Evolutionary conservation across 2,329 filamentous ascomycete species (phyloP).

Genomic region (Macrophomina tecta): DNA sequence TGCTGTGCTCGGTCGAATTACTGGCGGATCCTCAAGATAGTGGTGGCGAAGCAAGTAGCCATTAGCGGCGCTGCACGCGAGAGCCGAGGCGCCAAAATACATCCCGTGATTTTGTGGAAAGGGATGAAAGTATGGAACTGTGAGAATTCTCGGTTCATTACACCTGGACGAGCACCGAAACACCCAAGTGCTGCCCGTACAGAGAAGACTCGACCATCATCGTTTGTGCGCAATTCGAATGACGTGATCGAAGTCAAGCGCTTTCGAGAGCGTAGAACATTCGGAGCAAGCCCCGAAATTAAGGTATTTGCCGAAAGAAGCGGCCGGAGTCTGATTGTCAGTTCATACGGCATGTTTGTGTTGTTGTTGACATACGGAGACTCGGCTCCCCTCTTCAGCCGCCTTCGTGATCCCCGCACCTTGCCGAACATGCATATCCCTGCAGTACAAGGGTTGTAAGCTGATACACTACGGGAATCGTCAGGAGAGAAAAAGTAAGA

Average conservation of each 20-base stretch:
- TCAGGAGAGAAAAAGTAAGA: not conserved
- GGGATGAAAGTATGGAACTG: not conserved
- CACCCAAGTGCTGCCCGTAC: too few relatives aligned
- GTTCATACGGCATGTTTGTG: not conserved
- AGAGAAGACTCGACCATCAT: too few relatives aligned
- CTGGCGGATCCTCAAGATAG: too few relatives aligned
- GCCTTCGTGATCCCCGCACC: not conserved
- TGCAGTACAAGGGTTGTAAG: not conserved
- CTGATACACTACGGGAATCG: not conserved
- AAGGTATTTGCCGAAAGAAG: not conserved
- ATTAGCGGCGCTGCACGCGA: not conserved
- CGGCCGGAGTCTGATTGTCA: not conserved
- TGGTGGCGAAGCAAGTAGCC: not conserved
- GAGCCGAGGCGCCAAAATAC: not conserved
- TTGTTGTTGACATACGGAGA: not conserved
- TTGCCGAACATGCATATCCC: not conserved
- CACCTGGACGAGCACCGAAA: too few relatives aligned
- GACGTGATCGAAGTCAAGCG: too few relatives aligned
- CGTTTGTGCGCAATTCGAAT: too few relatives aligned
- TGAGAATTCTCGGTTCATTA: too few relatives aligned
- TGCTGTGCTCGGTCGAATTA: too few relatives aligned
- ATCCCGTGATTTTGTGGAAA: not conserved
- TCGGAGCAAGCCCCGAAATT: too few relatives aligned
- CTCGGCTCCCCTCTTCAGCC: conserved; percentile 10
- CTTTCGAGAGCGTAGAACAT: too few relatives aligned